Evolutionary conservation across 148 eudicot species (phyloP), one percentile per base, ranked within the genome.

Genomic region (Camellia japonica): DNA sequence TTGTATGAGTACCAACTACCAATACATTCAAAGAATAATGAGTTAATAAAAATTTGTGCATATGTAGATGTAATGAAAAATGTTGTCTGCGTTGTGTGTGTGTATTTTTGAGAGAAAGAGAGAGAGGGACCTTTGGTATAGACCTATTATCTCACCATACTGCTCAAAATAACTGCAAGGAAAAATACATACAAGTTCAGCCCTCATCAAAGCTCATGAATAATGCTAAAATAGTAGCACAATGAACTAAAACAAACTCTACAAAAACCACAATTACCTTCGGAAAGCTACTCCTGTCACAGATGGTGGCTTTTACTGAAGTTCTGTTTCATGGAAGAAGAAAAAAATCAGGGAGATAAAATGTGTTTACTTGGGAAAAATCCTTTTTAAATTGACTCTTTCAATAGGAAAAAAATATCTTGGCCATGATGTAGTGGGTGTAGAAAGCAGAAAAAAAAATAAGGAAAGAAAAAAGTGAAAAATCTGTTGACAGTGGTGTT

Each of bases 161-260:
- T 83, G 90, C 91, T 97, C 99, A 78, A 97, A 97, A 91, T 97
- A 89, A 80, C 99, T 97, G 93, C 87, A 80, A 74, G 42, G 38
- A n/a, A 23, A 68, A 18, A 42, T 7, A 54, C 41, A 74, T 3
- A 55, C 23, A 51, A 49, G 47, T 73, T 38, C 12, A 56, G 54
- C 13, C 19, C 54, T 46, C 18, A 67, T 6, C 18, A 42, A 6
- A 19, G 41, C 71, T 68, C 18, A 12, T 4, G 18, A 42, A 68
- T 42, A 61, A 4, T 44, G 44, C 44, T 55, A 19, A 41, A 69
- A 5, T 44, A 52, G 38, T 2, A 18, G 12, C 38, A 49, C 14
- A 51, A 23, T 52, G 10, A 42, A 43, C 20, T 4, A 15, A 55
- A 44, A 64, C 44, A 3, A 10, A 15, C 59, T 30, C n/a, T 5